Evolutionary conservation across 306 rosid genomes (phyloP), one percentile per base, ranked within the genome.

Genomic region (Quercus glauca): DNA sequence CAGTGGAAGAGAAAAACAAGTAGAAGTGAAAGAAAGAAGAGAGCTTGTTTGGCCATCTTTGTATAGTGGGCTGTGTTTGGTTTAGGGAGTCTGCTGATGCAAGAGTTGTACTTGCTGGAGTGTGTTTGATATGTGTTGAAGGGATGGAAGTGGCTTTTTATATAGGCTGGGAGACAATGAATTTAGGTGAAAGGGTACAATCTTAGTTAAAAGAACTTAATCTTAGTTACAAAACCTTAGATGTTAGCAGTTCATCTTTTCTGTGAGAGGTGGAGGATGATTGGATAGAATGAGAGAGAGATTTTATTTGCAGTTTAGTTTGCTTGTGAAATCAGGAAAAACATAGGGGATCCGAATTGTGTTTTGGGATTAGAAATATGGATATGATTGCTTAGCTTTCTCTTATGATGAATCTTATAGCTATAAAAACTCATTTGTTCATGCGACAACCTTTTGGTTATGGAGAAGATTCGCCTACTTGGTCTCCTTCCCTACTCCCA

Each of bases 401-500:
- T 1, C 17, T 49, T 12, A 49, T 12, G 15, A 49, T 49, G 53
- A 49, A 49, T 49, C 5, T 49, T 49, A 37, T 37, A 49, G 53
- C 53, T 49, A 49, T 49, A 49, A 49, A 13, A 49, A 49, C 53
- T 49, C 53, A 49, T 49, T 9, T 49, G 53, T 19, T 15, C 17
- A 19, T 35, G 26, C 28, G 11, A 29, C 45, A 29, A 29, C 21
- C 41, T 64, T 49, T 15, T 15, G 37, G 98, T 64, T 49, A 29
- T 15, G 37, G 97, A 95, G 87, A 93, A 93, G 82, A 86, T 92
- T 82, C 96, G 88, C 55, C 90, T 93, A 78, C 84, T 92, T 1
- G 90, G 89, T 18, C 92, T 96, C 56, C 97, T 90, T 81, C 98
- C 86, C 87, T 91, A 87, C 49, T 81, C 87, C 74, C 96, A 90